Conservation (phyloP, 2,329 filamentous ascomycete genomes). For the Calonectria multiphialidica region DNA sequence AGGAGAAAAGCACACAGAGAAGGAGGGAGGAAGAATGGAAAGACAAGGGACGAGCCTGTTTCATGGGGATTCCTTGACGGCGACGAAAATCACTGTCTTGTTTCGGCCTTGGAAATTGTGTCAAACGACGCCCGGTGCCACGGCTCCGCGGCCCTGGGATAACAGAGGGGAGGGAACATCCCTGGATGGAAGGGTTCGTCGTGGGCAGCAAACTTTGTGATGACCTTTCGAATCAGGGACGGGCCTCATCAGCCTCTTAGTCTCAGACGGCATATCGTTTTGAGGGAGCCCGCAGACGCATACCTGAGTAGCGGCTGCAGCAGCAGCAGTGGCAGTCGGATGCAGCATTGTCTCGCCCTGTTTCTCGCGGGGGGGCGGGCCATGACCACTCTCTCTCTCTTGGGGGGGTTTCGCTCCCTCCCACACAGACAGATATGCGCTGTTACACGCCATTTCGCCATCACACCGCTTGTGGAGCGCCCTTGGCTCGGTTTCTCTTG, state of each 20-base stretch:
- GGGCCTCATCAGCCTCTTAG: constrained; percentile 12
- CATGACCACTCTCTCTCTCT: not conserved
- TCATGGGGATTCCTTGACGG: constrained; percentile 10
- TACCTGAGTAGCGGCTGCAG: not conserved
- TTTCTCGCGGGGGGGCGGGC: not conserved
- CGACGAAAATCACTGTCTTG: constrained; percentile 1
- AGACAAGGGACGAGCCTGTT: not conserved
- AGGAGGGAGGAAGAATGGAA: not conserved
- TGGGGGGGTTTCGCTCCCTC: not conserved
- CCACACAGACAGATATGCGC: constrained; percentile 11
- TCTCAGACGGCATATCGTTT: not conserved
- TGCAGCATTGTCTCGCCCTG: constrained; percentile 21
- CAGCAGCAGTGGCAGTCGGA: not conserved
- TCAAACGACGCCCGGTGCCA: not conserved
- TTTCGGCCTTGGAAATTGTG: constrained; percentile 14
- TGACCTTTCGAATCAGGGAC: constrained; percentile 10
- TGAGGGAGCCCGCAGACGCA: not conserved
- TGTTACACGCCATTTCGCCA: constrained; percentile 22
- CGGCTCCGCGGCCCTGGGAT: constrained; percentile 6
- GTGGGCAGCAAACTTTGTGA: constrained; percentile 3
- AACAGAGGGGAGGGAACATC: constrained; percentile 5
- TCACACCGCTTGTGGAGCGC: constrained; percentile 22
- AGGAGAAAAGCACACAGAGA: not conserved
- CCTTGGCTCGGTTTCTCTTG: not conserved
- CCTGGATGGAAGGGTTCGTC: constrained; percentile 17